Evolutionary conservation across 2,329 filamentous ascomycete species (phyloP), one percentile per base, ranked within the genome.

Genomic region (Aspergillus brunneoviolaceus): DNA sequence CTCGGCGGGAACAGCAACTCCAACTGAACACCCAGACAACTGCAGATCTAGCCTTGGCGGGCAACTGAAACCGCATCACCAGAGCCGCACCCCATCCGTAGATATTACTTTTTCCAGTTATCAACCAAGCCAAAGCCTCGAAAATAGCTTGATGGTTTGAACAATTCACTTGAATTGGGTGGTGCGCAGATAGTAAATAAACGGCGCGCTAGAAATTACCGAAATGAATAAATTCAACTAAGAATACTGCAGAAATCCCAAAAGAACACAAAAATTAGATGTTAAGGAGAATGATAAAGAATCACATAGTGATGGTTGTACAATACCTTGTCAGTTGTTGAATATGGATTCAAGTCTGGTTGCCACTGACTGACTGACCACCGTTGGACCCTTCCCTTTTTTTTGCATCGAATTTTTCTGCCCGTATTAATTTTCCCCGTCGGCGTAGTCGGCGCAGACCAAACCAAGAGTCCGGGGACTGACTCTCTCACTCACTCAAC

Each of bases 381-480:
- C 14, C 33, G 39, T 16, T 45, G 39, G 39, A 45, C 39, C n/a
- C 39, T 45, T 45, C 39, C 39, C 16, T 29, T 29, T 29, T 42
- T 45, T 45, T 45, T 45, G 39, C 39, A 45, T 45, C 39, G 39
- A 45, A 45, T 45, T 45, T 45, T 45, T 45, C 39, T 45, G 39
- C 39, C 39, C 39, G 39, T 45, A 45, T 45, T 45, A 45, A 45
- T 45, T 45, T 45, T 45, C 39, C 39, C 39, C 39, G 39, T 45
- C 39, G 39, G 39, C 39, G 39, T n/a, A 45, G 39, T 45, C 39
- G 39, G 39, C 39, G 39, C 39, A 45, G 39, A 45, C 14, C 39
- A 45, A 19, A 12, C 39, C 14, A 19, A 45, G 60, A 58, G 54
- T 58, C 59, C 62, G 57, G 62, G 58, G 56, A 57, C 50, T 55